phyloP scores from a whole-genome alignment of 2,329 filamentous ascomycete species.

The Xylariaceae sp. region DNA sequence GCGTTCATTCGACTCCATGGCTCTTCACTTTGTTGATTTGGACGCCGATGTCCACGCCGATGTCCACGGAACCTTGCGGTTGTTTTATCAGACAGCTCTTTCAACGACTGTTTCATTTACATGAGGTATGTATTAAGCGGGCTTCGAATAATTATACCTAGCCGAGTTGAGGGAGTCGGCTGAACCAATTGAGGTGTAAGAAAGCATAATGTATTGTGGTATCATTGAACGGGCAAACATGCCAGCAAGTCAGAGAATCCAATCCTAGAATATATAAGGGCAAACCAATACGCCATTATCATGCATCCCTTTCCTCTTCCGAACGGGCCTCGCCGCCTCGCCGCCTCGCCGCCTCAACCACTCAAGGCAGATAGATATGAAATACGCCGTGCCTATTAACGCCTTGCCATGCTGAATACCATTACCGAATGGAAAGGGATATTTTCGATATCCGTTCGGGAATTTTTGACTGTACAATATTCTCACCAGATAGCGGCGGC shows the following conservation, averaged over 20 bases:
- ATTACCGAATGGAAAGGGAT: neutral
- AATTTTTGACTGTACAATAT: neutral
- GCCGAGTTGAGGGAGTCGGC: neutral
- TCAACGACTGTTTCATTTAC: too few relatives aligned
- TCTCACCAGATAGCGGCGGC: conserved; percentile 1
- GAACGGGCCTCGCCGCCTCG: neutral
- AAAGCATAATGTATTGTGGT: neutral
- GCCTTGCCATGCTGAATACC: conserved; percentile 13
- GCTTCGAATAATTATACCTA: too few relatives aligned
- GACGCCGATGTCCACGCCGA: too few relatives aligned
- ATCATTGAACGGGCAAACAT: neutral
- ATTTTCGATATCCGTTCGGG: neutral
- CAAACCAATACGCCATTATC: neutral
- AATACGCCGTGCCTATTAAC: conserved; percentile 6
- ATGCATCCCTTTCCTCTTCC: neutral
- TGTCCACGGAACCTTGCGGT: too few relatives aligned
- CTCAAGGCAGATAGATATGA: neutral
- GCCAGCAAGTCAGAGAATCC: neutral
- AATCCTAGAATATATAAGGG: neutral
- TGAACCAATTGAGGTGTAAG: neutral
- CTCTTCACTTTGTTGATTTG: too few relatives aligned
- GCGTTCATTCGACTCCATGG: too few relatives aligned
- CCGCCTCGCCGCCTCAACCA: neutral
- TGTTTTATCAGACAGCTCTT: too few relatives aligned
- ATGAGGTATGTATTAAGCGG: neutral